A percentile compares a stretch with the other conserved stretches of the same genome.
Conservation (phyloP, 768 basidiomycete species). For the Boletales sp. region DNA sequence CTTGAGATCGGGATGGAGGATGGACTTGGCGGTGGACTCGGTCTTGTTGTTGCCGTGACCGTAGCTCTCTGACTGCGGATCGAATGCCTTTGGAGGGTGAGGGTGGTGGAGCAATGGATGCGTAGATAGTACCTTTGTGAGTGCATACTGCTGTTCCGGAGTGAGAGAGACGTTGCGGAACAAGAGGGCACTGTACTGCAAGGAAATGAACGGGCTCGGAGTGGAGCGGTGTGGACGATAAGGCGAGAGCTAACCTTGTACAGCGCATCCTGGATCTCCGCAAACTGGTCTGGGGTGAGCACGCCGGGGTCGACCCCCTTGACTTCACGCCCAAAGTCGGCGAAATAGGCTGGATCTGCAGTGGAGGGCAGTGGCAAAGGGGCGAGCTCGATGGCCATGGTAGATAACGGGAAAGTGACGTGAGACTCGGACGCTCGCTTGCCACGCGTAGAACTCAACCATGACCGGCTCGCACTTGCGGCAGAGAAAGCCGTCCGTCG, state of each 20-base stretch:
- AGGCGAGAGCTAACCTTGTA: constrained; percentile 56
- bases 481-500: constrained; percentile 17
- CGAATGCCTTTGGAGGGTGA: constrained; percentile 59
- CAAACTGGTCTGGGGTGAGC: constrained; percentile 57
- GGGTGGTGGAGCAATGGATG: neutral
- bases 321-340: constrained; percentile 73
- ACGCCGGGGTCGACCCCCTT: constrained; percentile 66
- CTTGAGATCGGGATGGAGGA: constrained; percentile 87
- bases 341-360: constrained; percentile 63
- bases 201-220: neutral
- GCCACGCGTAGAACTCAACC: no score
- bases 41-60: constrained; percentile 92
- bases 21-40: constrained; percentile 65
- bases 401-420: neutral
- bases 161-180: constrained; percentile 67
- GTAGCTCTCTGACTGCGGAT: constrained; percentile 57
- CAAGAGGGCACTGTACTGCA: constrained; percentile 66
- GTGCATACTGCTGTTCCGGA: constrained; percentile 79
- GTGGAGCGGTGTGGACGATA: neutral
- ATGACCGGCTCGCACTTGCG: constrained; percentile 14
- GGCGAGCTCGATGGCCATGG: constrained; percentile 64
- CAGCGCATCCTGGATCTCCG: constrained; percentile 64
- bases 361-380: constrained; percentile 72
- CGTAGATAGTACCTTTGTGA: constrained; percentile 63
- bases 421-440: no score